Evolutionary conservation across 495 filamentous ascomycete genomes (phyloP), one percentile per base, ranked within the genome.

Genomic region (Penicillium cataractarum): DNA sequence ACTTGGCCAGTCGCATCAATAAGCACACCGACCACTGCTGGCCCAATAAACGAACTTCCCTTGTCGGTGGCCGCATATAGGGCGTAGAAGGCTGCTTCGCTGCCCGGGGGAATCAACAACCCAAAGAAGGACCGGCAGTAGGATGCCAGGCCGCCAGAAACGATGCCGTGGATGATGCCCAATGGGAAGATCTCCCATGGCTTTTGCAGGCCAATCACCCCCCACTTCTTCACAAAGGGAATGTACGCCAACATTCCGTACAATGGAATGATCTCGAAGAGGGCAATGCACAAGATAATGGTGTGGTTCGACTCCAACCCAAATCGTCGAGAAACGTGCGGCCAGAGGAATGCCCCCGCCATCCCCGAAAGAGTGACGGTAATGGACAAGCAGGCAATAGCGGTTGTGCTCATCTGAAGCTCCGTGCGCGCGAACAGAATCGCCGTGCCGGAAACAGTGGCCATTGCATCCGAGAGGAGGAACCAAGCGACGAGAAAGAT

Each of bases 51-150:
- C 61, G 89, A 92, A 29, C 89, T 92, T 0, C 93, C 93, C 71
- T 97, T 97, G 69, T 97, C 93, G 8, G 93, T 97, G 54, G 95
- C 94, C 4, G 93, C 93, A 66, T 96, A 97, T 6, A 97, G 82
- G 0, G 93, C 93, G 74, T 93, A 97, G 67, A 97, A 97, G 0
- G 93, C 91, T 0, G 93, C 93, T 72, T 97, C 93, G 29, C 83
- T 92, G n/a, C 92, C 92, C 0, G 92, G 91, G 5, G 93, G 93
- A 68, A 97, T 86, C 53, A 97, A 77, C 72, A 93, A 86, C 7
- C 92, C 92, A 65, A 87, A 97, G 54, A 96, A 81, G 55, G 89
- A 91, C 2, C 93, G 87, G 69, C 93, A 96, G 73, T 96, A 96
- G 13, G 88, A 89, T 51, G 87, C 87, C 27, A 97, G 75, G 0